These are phyloP conservation scores for Pinguiococcus pyrenoidosus DNA, from an alignment of 108 stramenopile genomes.

Conservation along the genomic window DNA sequence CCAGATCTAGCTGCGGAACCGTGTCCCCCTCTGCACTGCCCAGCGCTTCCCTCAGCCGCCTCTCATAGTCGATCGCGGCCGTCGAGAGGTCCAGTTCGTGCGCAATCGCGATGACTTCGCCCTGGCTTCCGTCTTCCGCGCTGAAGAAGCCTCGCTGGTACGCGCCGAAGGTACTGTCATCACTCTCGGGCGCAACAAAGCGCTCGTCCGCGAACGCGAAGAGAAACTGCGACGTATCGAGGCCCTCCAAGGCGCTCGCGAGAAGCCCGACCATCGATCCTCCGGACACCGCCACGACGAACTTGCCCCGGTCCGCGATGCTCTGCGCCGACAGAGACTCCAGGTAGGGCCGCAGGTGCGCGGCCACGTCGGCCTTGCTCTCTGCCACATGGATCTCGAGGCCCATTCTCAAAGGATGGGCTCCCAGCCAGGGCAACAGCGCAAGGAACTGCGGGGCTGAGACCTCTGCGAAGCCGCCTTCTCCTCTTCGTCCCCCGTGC, in stretches of 20 bases:
- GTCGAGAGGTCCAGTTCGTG: slow-evolving; percentile 12
- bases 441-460: too few relatives aligned
- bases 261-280: slow-evolving; percentile 67
- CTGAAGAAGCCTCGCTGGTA: slow-evolving; percentile 15
- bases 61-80: slow-evolving; percentile 48
- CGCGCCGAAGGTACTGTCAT: slow-evolving; percentile 62
- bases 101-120: background rate
- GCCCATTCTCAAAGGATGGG: too few relatives aligned
- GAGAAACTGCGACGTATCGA: slow-evolving; percentile 52
- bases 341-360: too few relatives aligned
- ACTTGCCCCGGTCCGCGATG: slow-evolving; percentile 29
- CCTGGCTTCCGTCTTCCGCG: background rate
- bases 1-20: slow-evolving; percentile 56
- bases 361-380: too few relatives aligned
- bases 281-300: slow-evolving; percentile 73
- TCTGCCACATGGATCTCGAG: too few relatives aligned
- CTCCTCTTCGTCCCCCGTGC: too few relatives aligned
- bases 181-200: slow-evolving; percentile 55
- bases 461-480: too few relatives aligned
- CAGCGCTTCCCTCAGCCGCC: slow-evolving; percentile 9
- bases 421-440: too few relatives aligned
- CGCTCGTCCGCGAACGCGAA: slow-evolving; percentile 85
- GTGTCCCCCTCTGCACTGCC: background rate
- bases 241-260: slow-evolving; percentile 4
- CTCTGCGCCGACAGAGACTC: too few relatives aligned